Evolutionary conservation across 2,329 filamentous ascomycete species (phyloP), one percentile per base, ranked within the genome.

Genomic region (Fusarium sp.): DNA sequence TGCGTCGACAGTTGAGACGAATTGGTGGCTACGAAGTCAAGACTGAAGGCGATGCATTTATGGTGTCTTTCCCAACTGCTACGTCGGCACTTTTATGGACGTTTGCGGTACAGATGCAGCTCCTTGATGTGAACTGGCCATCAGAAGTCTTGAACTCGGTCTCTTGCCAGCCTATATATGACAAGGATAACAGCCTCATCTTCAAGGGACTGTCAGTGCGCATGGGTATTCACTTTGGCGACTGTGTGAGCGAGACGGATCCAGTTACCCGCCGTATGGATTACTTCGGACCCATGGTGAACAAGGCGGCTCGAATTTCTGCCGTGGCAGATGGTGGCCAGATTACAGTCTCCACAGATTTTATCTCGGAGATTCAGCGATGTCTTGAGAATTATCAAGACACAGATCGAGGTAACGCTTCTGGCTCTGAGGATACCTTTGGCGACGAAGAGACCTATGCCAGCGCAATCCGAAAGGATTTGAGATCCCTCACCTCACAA

Each of bases 261-360:
- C 96, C 96, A 0, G 94, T 99, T 51, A 99, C 96, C 3, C 92
- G 94, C 61, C 93, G 96, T 68, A 99, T 99, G 96, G 96, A 99
- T 76, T 99, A 99, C 82, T 99, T 98, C 78, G 96, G 96, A 1
- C 96, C 96, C 16, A 99, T 99, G 94, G 96, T 99, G 76, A 99
- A 99, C 82, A 94, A 97, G 77, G 93, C 96, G 1, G 92, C 96
- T 18, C 92, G 96, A 82, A 97, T 99, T 71, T 96, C 93, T 9
- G 92, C 93, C 23, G 94, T 97, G 45, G 96, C 96, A 37, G 96
- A 99, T 78, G 96, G 96, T 66, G 96, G 96, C 1, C 95, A 99
- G 78, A 98, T 98, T 71, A 96, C 95, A 1, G 96, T 98, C 3
- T 98, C 94, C 1, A 94, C 94, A 2, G 96, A 99, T 79, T 98